These are phyloP conservation scores for Lasiodiplodia sp. DNA, from an alignment of 2,329 filamentous ascomycete species.

Conservation along the genomic window DNA sequence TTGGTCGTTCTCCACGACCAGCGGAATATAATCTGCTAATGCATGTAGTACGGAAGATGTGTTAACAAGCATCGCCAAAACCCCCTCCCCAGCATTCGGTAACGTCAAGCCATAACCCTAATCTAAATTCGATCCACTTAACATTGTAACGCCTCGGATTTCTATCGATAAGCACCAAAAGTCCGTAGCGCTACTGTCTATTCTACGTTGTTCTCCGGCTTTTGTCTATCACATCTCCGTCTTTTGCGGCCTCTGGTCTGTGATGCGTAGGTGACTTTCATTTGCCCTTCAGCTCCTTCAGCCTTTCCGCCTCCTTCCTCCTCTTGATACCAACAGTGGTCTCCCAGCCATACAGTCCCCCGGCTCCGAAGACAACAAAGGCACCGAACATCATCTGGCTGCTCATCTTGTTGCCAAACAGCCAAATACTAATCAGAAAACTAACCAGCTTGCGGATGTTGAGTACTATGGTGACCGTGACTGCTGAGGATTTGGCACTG, in stretches of 20 bases:
- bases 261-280: neutral
- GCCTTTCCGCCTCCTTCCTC: slow-evolving; percentile 35
- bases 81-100: too few species aligned
- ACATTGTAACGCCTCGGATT: neutral
- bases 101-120: too few species aligned
- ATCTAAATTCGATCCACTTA: neutral
- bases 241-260: neutral
- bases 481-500: slow-evolving; percentile 83
- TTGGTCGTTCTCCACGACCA: neutral
- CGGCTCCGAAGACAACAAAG: slow-evolving; percentile 84
- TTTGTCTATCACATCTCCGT: neutral
- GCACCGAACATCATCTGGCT: slow-evolving; percentile 81
- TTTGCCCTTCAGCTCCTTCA: slow-evolving; percentile 24
- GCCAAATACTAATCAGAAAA: slow-evolving; percentile 86
- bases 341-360: slow-evolving; percentile 89
- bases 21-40: neutral
- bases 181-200: neutral
- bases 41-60: neutral
- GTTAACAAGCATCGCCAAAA: neutral
- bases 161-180: neutral
- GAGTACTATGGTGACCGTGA: slow-evolving; percentile 95
- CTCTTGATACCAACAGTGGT: slow-evolving; percentile 56
- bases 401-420: slow-evolving; percentile 87
- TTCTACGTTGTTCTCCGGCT: neutral
- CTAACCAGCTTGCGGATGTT: slow-evolving; percentile 96